These are phyloP conservation scores for Senecio squalidus DNA, from an alignment of 140 eudicot species.

Conservation along the genomic window DNA sequence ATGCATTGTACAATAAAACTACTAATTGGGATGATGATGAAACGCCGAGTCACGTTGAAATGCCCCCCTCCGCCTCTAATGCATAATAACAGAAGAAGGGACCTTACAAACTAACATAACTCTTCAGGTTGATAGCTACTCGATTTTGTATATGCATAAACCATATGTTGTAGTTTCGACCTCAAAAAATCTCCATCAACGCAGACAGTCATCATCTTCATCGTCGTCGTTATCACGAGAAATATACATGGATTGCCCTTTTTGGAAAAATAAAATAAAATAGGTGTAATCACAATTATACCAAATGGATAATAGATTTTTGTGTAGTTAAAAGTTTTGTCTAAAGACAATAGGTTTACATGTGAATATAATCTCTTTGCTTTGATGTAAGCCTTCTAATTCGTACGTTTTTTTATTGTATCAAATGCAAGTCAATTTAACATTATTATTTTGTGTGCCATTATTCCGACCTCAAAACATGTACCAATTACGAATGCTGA, in stretches of 20 bases:
- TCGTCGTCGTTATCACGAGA: background rate
- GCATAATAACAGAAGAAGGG: constrained; percentile 4
- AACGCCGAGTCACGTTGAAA: constrained; percentile 27
- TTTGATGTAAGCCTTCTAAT: background rate
- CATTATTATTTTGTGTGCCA: too few species aligned
- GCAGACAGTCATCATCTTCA: background rate
- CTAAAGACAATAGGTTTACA: background rate
- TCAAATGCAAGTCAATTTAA: background rate
- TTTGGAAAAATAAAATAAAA: background rate
- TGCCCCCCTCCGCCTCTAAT: constrained; percentile 19
- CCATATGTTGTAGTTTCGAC: constrained; percentile 1
- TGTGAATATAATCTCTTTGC: background rate
- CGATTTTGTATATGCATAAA: constrained; percentile 1
- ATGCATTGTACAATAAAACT: constrained; percentile 36
- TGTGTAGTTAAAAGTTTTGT: background rate
- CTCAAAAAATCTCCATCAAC: background rate
- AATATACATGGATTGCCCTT: background rate
- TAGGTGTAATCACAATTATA: background rate
- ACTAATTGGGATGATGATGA: constrained; percentile 62
- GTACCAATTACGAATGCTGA: too few species aligned
- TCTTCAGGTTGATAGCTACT: constrained; percentile 10
- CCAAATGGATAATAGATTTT: background rate
- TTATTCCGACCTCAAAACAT: too few species aligned
- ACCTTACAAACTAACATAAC: background rate
- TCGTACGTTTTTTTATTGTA: background rate